Base-by-base conservation (phyloP, 2,329 filamentous ascomycete genomes). In the Beauveria pseudobassiana region DNA sequence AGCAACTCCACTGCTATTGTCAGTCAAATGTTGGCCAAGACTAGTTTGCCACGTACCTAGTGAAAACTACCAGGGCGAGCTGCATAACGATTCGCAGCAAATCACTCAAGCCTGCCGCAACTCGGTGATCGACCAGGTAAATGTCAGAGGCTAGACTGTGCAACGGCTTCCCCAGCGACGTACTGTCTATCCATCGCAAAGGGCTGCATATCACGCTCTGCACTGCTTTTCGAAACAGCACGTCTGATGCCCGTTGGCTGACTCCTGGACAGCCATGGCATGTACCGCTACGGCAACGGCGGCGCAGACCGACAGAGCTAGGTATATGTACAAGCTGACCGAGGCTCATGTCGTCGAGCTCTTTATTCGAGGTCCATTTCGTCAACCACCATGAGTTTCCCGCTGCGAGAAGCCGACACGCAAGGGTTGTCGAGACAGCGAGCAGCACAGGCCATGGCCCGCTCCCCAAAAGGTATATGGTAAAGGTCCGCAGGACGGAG, bases 41-140 rank as follows among this genome's bases (percentile, higher is more conserved):
- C 10, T 20, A 6, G 7, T 20, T 38, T 26, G 28, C 2, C 18
- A 28, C 59, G 40, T 30, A 56, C 59, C 59, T 50, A 12, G 59
- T 61, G 24, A 61, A 24, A 18, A 61, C 34, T 14, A 90, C 87
- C 9, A 61, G 20, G 7, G 50, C 3, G 6, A 61, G 51, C 43
- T 61, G 49, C 45, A 59, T 43, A 3, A 34, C 18, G 18, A 50
- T 58, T 3, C 62, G 26, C 6, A 63, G 34, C 28, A 62, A 40
- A 16, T 55, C 62, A 40, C 43, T 63, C 3, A 62, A 28, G 5
- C 34, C 62, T 5, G 45, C 22, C 4, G 59, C 48, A 5, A 58
- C 54, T 30, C 62, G 59, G 38, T 62, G 53, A 50, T 63, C 62
- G 45, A 63, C 18, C 16, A 45, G n/a, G 24, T 63, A 30, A 26